Percentiles rank a stretch among this genome's conserved stretches.
Evolutionary conservation across 73 alveolate genomes (phyloP).

Genomic region (Paramecium octaurelia): DNA sequence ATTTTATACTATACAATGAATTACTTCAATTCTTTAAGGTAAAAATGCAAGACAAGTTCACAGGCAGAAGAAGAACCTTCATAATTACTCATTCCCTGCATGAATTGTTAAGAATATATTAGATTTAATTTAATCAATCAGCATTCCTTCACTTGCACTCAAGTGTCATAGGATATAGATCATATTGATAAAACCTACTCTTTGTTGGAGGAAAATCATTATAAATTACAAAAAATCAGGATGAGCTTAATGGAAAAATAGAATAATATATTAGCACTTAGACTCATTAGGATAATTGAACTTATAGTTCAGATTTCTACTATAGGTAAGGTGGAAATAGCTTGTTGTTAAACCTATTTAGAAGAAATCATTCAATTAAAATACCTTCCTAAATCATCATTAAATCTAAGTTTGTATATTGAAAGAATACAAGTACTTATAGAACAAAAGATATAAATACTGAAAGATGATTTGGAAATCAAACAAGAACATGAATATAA

Average conservation of each 20-base stretch:
- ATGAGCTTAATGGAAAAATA: not conserved
- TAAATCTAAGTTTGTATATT: not conserved
- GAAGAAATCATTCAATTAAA: not conserved
- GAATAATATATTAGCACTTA: not conserved
- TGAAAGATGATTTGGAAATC: not conserved
- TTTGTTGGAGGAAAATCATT: not conserved
- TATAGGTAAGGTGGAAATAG: not conserved
- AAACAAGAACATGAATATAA: not conserved
- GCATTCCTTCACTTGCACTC: not conserved
- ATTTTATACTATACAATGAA: not conserved
- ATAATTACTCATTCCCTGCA: not conserved
- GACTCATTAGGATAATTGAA: not conserved
- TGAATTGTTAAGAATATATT: not conserved
- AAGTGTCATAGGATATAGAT: not conserved
- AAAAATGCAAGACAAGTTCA: not conserved
- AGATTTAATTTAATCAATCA: not conserved
- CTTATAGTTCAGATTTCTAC: not conserved
- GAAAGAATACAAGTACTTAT: constrained; percentile 7
- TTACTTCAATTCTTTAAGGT: not conserved
- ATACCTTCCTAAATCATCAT: not conserved
- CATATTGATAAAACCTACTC: not conserved
- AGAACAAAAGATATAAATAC: not conserved
- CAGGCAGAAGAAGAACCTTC: not conserved
- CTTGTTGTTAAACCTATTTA: not conserved
- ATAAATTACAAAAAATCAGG: not conserved